Evolutionary conservation across 805 yeast species (phyloP).

Genomic region (Candida vartiovaarae): DNA sequence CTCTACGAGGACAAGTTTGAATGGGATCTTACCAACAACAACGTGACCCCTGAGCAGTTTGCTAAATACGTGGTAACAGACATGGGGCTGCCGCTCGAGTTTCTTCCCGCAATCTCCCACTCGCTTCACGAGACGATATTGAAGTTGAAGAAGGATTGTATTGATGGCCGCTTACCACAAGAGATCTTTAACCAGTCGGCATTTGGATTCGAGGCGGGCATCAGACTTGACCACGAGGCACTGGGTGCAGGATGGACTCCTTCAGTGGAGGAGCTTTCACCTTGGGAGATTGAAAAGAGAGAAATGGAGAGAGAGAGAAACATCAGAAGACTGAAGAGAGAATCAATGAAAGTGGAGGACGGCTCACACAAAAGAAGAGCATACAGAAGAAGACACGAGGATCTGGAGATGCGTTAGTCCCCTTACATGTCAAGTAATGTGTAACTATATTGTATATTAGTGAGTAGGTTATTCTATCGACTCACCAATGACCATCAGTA

Average conservation of each 20-base stretch:
- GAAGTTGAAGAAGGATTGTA: slow-evolving; percentile 71
- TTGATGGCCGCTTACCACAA: slow-evolving; percentile 56
- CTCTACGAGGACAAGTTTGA: slow-evolving; percentile 89
- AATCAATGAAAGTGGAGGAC: slow-evolving; percentile 67
- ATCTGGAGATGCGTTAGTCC: slow-evolving; percentile 14
- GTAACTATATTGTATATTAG: too few relatives aligned
- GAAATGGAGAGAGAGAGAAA: slow-evolving; percentile 94
- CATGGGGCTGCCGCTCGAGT: slow-evolving; percentile 77
- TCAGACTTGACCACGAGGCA: slow-evolving; percentile 66
- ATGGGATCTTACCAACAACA: slow-evolving; percentile 67
- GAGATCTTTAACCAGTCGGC: slow-evolving; percentile 53
- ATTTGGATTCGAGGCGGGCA: slow-evolving; percentile 54
- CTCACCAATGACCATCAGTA: too few relatives aligned
- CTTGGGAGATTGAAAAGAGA: slow-evolving; percentile 90
- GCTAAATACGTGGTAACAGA: slow-evolving; percentile 79
- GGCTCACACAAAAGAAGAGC: slow-evolving; percentile 33
- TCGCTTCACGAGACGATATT: slow-evolving; percentile 75
- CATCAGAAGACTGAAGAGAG: slow-evolving; percentile 87
- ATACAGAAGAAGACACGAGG: slow-evolving; percentile 44
- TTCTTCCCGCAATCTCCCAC: slow-evolving; percentile 83
- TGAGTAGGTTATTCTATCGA: too few relatives aligned
- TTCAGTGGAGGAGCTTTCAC: slow-evolving; percentile 73
- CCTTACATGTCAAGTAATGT: neutral
- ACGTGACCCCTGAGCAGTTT: slow-evolving; percentile 63
- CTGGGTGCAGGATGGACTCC: slow-evolving; percentile 87